Conservation (phyloP, 164 flowering plant species). For the Aristolochia contorta region DNA sequence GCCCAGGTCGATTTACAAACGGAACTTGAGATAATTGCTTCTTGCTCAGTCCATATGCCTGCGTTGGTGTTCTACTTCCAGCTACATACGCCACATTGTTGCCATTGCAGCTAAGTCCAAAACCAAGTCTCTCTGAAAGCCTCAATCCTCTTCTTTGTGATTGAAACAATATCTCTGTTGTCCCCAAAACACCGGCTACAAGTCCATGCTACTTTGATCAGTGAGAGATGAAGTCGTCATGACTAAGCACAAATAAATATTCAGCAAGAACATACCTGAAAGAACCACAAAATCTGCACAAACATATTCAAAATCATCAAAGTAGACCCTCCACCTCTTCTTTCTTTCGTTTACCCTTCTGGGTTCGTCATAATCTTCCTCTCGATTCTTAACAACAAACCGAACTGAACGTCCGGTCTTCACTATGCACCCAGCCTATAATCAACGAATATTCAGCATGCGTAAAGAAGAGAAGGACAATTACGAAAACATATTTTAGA, state of each 20-base stretch:
- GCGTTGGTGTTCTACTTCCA: conserved; percentile 42
- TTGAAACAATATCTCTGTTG: conserved; percentile 36
- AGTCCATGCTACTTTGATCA: background rate
- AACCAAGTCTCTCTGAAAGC: conserved; percentile 42
- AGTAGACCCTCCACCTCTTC: conserved; percentile 44
- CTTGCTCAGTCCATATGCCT: conserved; percentile 27
- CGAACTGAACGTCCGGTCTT: conserved; percentile 41
- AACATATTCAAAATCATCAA: conserved; percentile 36
- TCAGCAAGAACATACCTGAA: conserved; percentile 25
- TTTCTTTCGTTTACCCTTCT: conserved; percentile 7
- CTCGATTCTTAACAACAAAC: conserved; percentile 27
- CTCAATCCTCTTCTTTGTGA: conserved; percentile 43
- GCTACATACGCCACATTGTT: conserved; percentile 41
- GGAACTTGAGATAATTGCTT: conserved; percentile 26
- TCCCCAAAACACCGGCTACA: conserved; percentile 57
- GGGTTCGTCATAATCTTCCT: conserved; percentile 5
- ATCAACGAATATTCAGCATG: background rate
- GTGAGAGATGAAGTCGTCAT: background rate
- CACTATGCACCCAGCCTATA: conserved; percentile 45
- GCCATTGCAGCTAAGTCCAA: conserved; percentile 47
- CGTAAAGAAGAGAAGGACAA: background rate
- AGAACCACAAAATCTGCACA: conserved; percentile 42
- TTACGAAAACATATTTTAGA: background rate
- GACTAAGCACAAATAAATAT: background rate
- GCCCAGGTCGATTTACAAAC: conserved; percentile 50